These are phyloP conservation scores for Cardamine resedifolia DNA, from an alignment of 345 rosid species.

Conservation along the genomic window DNA sequence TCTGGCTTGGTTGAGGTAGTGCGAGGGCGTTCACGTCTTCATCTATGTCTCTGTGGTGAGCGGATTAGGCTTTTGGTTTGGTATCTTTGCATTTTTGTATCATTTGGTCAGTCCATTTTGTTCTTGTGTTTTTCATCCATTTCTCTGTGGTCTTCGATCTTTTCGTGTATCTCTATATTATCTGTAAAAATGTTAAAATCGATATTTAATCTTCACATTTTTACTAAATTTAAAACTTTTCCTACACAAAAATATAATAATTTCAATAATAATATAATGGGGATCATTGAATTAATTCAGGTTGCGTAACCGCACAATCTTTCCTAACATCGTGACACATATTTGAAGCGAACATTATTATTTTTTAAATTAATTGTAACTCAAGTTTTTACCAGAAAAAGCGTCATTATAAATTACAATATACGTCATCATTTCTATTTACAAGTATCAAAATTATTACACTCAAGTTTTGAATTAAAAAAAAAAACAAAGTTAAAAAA, in stretches of 20 bases:
- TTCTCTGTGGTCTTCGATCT: no score
- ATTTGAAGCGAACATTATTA: background rate
- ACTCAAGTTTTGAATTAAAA: background rate
- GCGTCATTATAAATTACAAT: background rate
- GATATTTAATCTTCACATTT: no score
- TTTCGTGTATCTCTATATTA: no score
- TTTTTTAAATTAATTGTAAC: background rate
- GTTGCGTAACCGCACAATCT: constrained; percentile 18
- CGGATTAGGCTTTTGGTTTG: no score
- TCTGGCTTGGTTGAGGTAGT: no score
- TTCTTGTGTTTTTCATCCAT: no score
- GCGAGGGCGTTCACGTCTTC: no score
- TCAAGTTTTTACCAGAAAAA: constrained; percentile 10
- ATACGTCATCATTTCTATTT: constrained; percentile 8
- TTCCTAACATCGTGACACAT: background rate
- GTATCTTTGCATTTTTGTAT: no score
- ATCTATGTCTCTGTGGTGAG: no score
- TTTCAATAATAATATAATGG: background rate
- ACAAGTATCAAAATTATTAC: constrained; percentile 18
- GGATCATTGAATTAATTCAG: background rate
- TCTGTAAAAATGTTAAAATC: no score
- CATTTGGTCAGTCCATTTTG: no score
- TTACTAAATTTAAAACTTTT: background rate
- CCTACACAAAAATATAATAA: background rate
- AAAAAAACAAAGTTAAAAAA: background rate